Evolutionary conservation across 2,329 filamentous ascomycete genomes (phyloP).

Genomic region (Fusarium sp.): DNA sequence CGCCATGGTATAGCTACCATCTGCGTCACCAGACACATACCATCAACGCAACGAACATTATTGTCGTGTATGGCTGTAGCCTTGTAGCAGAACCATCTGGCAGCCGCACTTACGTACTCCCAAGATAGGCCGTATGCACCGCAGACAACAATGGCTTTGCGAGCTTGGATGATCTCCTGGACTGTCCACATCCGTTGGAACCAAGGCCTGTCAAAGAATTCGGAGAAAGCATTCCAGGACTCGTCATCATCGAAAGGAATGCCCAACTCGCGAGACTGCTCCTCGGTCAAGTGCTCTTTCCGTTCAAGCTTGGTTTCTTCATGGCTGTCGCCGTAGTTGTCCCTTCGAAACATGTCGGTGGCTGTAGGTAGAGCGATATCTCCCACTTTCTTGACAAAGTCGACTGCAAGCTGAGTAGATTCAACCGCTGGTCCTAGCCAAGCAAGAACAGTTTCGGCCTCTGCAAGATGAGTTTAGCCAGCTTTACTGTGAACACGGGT

Average conservation of each 20-base stretch:
- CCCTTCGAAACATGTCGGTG: slow-evolving; percentile 31
- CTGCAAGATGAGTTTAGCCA: background rate
- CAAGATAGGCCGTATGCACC: slow-evolving; percentile 20
- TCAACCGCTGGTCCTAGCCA: slow-evolving; percentile 27
- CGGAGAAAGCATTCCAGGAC: slow-evolving; percentile 18
- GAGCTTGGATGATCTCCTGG: slow-evolving; percentile 39
- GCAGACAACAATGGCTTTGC: slow-evolving; percentile 31
- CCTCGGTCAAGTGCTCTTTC: slow-evolving; percentile 10
- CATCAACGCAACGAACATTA: slow-evolving; percentile 10
- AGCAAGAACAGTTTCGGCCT: slow-evolving; percentile 36
- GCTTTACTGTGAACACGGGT: too few species aligned
- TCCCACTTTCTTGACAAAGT: slow-evolving; percentile 24
- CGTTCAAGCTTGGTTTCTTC: slow-evolving; percentile 23
- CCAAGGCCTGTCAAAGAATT: slow-evolving; percentile 36
- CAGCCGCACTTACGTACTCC: slow-evolving; percentile 29
- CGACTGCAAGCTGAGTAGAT: slow-evolving; percentile 3
- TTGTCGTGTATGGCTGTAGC: slow-evolving; percentile 3
- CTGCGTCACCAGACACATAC: slow-evolving; percentile 11
- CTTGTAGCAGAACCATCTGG: slow-evolving; percentile 33
- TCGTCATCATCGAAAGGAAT: slow-evolving; percentile 24
- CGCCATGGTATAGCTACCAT: slow-evolving; percentile 34
- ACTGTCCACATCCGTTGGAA: slow-evolving; percentile 40
- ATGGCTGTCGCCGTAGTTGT: slow-evolving; percentile 11
- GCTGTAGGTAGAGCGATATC: slow-evolving; percentile 27
- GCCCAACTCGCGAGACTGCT: slow-evolving; percentile 18